Conservation (phyloP, 2,329 filamentous ascomycete species). For the Calycina herbarum region DNA sequence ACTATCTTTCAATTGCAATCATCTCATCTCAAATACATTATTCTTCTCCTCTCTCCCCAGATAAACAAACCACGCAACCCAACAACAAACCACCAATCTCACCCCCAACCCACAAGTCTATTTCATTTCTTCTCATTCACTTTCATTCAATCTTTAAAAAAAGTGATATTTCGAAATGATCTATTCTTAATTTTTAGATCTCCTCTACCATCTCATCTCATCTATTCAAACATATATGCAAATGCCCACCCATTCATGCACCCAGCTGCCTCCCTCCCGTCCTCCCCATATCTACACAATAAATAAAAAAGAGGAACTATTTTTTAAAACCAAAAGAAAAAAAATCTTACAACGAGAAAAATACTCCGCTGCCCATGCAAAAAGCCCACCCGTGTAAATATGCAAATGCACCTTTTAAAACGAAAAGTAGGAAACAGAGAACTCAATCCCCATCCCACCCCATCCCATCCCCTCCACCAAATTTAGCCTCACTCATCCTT, state of each 20-base stretch:
- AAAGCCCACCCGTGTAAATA: neutral
- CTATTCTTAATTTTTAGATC: too few species aligned
- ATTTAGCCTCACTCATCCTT: conserved; percentile 20
- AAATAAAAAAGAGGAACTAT: neutral
- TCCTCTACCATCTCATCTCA: neutral
- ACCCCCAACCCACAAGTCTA: too few species aligned
- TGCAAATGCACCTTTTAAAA: neutral
- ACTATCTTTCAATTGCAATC: too few species aligned
- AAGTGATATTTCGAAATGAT: too few species aligned
- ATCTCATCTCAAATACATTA: too few species aligned
- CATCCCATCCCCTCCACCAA: neutral
- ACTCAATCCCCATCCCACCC: neutral
- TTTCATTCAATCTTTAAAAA: too few species aligned
- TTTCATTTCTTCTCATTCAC: too few species aligned
- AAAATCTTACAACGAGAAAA: neutral
- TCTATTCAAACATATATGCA: neutral
- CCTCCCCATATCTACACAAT: conserved; percentile 1
- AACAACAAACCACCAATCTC: too few species aligned
- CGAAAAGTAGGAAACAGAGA: too few species aligned
- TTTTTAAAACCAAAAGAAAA: neutral
- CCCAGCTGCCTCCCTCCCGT: neutral
- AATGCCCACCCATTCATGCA: neutral
- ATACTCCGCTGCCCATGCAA: neutral
- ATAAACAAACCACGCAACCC: too few species aligned
- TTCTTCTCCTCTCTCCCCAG: too few species aligned